Conservation (phyloP, 257 asterid genomes). For the Scutellaria barbata region DNA sequence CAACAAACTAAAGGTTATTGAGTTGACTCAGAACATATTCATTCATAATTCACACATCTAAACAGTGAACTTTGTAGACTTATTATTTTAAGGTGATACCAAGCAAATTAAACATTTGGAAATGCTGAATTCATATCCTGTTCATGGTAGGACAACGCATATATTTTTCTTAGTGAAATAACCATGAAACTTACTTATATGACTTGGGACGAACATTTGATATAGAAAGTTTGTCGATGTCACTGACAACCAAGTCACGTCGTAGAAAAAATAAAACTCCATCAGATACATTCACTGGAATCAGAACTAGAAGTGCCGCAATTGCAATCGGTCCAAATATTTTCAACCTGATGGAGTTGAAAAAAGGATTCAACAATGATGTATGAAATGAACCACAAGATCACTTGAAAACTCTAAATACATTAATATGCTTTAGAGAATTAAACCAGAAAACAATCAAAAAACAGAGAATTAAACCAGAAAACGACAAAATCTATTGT, state of each 20-base stretch:
- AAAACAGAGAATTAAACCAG: slow-evolving; percentile 25
- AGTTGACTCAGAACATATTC: background rate
- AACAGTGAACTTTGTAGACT: no score
- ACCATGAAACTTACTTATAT: slow-evolving; percentile 61
- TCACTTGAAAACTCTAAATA: slow-evolving; percentile 1
- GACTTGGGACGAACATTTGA: slow-evolving; percentile 86
- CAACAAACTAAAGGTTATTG: background rate
- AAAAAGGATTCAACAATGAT: slow-evolving; percentile 19
- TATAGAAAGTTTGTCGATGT: slow-evolving; percentile 97
- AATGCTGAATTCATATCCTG: background rate
- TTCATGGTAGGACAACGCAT: background rate
- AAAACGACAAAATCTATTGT: slow-evolving; percentile 13
- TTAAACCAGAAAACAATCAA: slow-evolving; percentile 16
- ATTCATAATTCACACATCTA: background rate
- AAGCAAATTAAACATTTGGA: slow-evolving; percentile 1
- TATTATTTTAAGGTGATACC: background rate
- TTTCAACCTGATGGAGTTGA: slow-evolving; percentile 60
- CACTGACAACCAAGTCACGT: slow-evolving; percentile 80
- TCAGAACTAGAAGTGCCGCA: slow-evolving; percentile 79
- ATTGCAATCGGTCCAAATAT: slow-evolving; percentile 82
- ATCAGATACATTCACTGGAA: slow-evolving; percentile 87
- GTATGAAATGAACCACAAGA: background rate
- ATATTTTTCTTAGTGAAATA: slow-evolving; percentile 17
- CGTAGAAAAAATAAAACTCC: slow-evolving; percentile 72
- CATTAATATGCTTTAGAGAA: background rate